Evolutionary conservation across 352 stramenopile genomes (phyloP), one percentile per base, ranked within the genome.

Genomic region (Thalassiosira mediterranea): DNA sequence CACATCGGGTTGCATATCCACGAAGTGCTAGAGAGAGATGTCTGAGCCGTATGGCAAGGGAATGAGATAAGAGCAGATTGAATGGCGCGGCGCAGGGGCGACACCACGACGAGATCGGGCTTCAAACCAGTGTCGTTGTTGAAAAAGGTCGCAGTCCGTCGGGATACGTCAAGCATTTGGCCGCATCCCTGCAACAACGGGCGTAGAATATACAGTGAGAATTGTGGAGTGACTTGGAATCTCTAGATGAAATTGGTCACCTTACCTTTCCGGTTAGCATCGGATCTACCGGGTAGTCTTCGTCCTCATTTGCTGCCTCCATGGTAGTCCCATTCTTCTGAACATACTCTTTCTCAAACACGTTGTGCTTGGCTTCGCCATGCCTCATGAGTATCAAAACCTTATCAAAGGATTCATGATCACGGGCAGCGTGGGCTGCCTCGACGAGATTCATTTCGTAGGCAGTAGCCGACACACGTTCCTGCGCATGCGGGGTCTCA

Each of bases 371-470:
- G 5, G 65, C 67, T 34, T 87, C 79, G 19, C 73, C 64, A 57
- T 84, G 74, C 40, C 60, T 46, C 51, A 87, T 66, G 21, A 87
- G 56, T n/a, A 87, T 59, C 4, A 87, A 44, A 31, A 87, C 72
- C 40, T 87, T 87, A 28, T 87, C 79, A 54, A 74, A 82, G 28
- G 62, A 70, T 61, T 82, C 66, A 17, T 51, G 44, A 23, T 78
- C 53, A 26, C 31, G 48, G 17, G 53, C 69, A 15, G 69, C 69
- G 51, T 68, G 15, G 1, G 69, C 56, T 29, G 76, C 63, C 65
- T 84, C 54, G 3, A 81, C 48, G 15, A 84, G 69, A 28, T 80
- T 60, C 76, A 84, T 77, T 5, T 84, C 63, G 23, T n/a, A 29
- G 15, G 67, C 62, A 8, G 28, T 40, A 29, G 57, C 56, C 5